A percentile compares a stretch with the other conserved stretches of the same genome.
Evolutionary conservation across 2,329 filamentous ascomycete genomes (phyloP).

Genomic region (Hypocreales sp.): DNA sequence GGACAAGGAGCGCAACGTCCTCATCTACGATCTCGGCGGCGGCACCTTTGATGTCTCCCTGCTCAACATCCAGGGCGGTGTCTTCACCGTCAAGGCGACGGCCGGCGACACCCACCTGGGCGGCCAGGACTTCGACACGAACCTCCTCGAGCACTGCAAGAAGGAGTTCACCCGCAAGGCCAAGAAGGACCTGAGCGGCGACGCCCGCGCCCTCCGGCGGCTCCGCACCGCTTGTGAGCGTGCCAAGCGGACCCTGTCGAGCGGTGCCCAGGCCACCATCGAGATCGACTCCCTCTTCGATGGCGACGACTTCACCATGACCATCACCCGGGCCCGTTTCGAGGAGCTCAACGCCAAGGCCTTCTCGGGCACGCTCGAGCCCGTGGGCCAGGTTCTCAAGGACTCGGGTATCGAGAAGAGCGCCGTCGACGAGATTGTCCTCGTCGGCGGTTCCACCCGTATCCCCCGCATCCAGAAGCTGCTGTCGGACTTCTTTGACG

Average conservation of each 20-base stretch:
- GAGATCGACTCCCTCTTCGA: slow-evolving; percentile 99
- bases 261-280: slow-evolving; percentile 91
- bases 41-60: slow-evolving; percentile 99
- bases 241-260: slow-evolving; percentile 97
- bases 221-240: slow-evolving; percentile 97
- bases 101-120: slow-evolving; percentile 95
- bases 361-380: slow-evolving; percentile 85
- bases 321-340: slow-evolving; percentile 97
- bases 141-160: slow-evolving; percentile 91
- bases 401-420: slow-evolving; percentile 78
- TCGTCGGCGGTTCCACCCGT: slow-evolving; percentile 97
- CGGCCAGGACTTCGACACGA: slow-evolving; percentile 93
- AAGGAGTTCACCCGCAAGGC: slow-evolving; percentile 69
- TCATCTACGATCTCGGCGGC: slow-evolving; percentile 99
- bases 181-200: slow-evolving; percentile 68
- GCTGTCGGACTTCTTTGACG: slow-evolving; percentile 95
- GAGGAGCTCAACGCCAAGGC: slow-evolving; percentile 96
- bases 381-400: slow-evolving; percentile 92
- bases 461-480: slow-evolving; percentile 99
- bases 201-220: slow-evolving; percentile 86
- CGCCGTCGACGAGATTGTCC: slow-evolving; percentile 93
- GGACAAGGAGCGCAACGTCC: slow-evolving; percentile 94
- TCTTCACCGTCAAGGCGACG: slow-evolving; percentile 98
- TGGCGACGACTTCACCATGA: slow-evolving; percentile 92
- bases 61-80: slow-evolving; percentile 95